A percentile compares a stretch with the other conserved stretches of the same genome.
Evolutionary conservation across 2,329 filamentous ascomycete genomes (phyloP).

Genomic region (Teratosphaeria zuluensis): DNA sequence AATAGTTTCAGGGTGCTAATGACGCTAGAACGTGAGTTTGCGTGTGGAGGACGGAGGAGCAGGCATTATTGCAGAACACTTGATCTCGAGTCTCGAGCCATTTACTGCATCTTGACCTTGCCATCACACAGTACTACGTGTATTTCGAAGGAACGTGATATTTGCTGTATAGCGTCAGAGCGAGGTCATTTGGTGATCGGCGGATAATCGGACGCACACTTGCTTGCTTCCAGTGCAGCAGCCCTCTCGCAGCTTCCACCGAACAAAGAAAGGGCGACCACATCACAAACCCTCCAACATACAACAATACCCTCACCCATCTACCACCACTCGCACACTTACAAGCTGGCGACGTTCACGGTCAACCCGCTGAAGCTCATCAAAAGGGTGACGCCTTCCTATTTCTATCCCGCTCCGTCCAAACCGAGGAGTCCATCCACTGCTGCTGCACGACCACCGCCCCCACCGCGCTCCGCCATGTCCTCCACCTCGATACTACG

Average conservation of each 20-base stretch:
- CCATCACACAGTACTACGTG: neutral
- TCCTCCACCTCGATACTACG: conserved; percentile 76
- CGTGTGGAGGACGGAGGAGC: too few relatives aligned
- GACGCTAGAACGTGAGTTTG: neutral
- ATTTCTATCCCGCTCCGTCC: conserved; percentile 15
- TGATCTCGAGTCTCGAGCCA: too few relatives aligned
- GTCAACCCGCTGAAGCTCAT: conserved; percentile 15
- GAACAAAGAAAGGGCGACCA: neutral
- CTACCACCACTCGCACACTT: neutral
- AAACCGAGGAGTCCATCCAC: neutral
- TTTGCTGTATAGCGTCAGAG: neutral
- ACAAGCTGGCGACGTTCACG: conserved; percentile 4
- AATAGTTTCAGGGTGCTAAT: neutral
- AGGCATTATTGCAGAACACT: neutral
- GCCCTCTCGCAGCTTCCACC: neutral
- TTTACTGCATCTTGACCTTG: neutral
- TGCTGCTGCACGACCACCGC: neutral
- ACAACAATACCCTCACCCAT: neutral
- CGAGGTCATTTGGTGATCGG: neutral
- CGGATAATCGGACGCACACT: neutral
- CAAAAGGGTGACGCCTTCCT: conserved; percentile 13
- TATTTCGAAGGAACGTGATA: neutral
- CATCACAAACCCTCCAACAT: neutral
- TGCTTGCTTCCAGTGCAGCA: neutral
- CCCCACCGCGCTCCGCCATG: conserved; percentile 67